Conservation (phyloP, 331 rosid genomes). For the Arachis monticola region DNA sequence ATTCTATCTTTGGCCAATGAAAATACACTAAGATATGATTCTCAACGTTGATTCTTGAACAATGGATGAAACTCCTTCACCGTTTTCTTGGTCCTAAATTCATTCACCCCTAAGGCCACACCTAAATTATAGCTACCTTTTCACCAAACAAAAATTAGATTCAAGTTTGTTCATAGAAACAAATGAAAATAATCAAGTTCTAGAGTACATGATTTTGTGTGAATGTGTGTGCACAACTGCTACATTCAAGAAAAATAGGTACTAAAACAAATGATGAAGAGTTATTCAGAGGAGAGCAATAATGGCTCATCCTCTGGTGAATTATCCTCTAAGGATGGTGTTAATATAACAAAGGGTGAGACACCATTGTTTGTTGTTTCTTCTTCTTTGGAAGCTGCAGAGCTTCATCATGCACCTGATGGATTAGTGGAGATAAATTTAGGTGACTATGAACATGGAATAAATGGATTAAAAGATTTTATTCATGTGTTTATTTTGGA, state of each 20-base stretch:
- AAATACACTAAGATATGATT: conserved; percentile 6
- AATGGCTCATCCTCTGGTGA: conserved; percentile 47
- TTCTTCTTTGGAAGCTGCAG: conserved; percentile 37
- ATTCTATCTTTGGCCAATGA: conserved; percentile 23
- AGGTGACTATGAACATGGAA: conserved; percentile 53
- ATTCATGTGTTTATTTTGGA: conserved; percentile 50
- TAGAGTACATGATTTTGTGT: neutral
- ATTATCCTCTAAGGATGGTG: neutral
- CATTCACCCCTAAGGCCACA: conserved; percentile 47
- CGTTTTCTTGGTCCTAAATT: conserved; percentile 34
- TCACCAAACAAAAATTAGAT: conserved; percentile 6
- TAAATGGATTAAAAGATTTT: conserved; percentile 37
- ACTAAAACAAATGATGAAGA: conserved; percentile 16
- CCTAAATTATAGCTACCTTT: conserved; percentile 54
- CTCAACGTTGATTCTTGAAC: neutral
- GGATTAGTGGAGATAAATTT: conserved; percentile 49
- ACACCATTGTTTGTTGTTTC: conserved; percentile 33
- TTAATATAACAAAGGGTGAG: conserved; percentile 1
- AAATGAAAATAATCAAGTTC: neutral
- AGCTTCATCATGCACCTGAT: conserved; percentile 69
- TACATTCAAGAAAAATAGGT: conserved; percentile 56
- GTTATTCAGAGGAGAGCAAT: conserved; percentile 45
- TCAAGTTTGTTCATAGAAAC: neutral
- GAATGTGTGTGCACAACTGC: conserved; percentile 18
- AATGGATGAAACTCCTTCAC: conserved; percentile 51